Percentiles rank a stretch among this genome's conserved stretches.
Conservation (phyloP, 2,329 filamentous ascomycete species). For the Phyllosticta capitalensis region DNA sequence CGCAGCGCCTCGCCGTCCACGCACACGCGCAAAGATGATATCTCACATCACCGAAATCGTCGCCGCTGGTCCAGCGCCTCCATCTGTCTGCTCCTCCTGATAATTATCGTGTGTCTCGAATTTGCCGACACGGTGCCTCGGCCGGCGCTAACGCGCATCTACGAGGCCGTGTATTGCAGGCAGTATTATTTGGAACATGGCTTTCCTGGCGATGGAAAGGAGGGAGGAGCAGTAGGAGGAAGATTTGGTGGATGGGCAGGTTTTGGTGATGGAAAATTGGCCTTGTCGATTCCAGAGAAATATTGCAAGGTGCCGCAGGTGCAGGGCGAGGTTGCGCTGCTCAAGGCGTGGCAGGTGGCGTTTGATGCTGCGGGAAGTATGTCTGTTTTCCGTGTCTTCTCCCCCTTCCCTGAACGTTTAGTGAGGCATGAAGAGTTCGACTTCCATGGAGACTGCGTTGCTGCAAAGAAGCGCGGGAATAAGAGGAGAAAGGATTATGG, state of each 20-base stretch:
- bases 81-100: slow-evolving; percentile 19
- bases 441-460: too few relatives aligned
- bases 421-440: too few relatives aligned
- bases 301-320: slow-evolving; percentile 42
- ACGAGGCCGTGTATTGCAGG: slow-evolving; percentile 47
- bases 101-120: slow-evolving; percentile 37
- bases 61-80: background rate
- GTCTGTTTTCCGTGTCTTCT: slow-evolving; percentile 9
- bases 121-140: slow-evolving; percentile 30
- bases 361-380: slow-evolving; percentile 40
- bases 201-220: slow-evolving; percentile 14
- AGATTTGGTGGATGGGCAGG: background rate
- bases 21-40: background rate
- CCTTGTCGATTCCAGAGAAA: slow-evolving; percentile 32
- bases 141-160: slow-evolving; percentile 40
- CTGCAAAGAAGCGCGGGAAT: slow-evolving; percentile 12
- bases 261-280: too few relatives aligned
- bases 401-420: too few relatives aligned
- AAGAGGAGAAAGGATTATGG: background rate
- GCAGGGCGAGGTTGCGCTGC: slow-evolving; percentile 43
- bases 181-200: slow-evolving; percentile 36
- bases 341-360: slow-evolving; percentile 39
- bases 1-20: background rate
- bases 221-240: slow-evolving; percentile 7
- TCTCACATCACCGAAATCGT: background rate